Base-by-base conservation (phyloP, 106 monocot species). In the Posidonia australis region DNA sequence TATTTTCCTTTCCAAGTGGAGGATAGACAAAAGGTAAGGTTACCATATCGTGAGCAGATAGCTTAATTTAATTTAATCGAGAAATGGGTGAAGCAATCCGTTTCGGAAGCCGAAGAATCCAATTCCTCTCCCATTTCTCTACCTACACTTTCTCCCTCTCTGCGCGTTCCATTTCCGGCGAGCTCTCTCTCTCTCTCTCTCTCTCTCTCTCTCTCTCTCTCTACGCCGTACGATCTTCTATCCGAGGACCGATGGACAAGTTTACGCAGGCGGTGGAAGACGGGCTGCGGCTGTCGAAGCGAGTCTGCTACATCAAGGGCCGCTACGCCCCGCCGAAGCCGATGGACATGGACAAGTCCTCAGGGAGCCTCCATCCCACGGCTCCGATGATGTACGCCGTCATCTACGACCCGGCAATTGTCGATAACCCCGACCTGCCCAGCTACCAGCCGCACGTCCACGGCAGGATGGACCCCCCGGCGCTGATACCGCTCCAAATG, bases 381-480 rank as follows among this genome's bases (percentile, higher is more conserved):
- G 79, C 78, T 49, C 90, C 94, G 61, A 90, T 82, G 84, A 58
- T 81, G 29, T 96, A 82, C 71, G 94, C 90, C 11, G 87, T 86
- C 61, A 78, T 96, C 43, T 44, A 23, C 52, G 90, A 96, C 61
- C 94, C 94, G 16, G 82, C 58, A n/a, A 77, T 80, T 48, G 90
- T 96, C 60, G 94, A 96, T 71, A 96, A 87, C 70, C 94, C 94
- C 44, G 90, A 96, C 72, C 61, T 90, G 5, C 90, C 94, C 12
- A 96, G 94, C 74, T 96, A 96, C 78, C 94, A 96, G 80, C 94
- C 94, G 22, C 82, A 96, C 70, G 94, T 96, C 4, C 72, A 86
- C 64, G 94, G 94, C 13, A 44, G 80, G 54, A 74, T 81, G 62
- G 94, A 96, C 51, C 90, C 94, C 19, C 94, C 94, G 22, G 86